These are phyloP conservation scores for Arthrinium phaeospermum DNA, from an alignment of 2,329 filamentous ascomycete species.

Conservation along the genomic window DNA sequence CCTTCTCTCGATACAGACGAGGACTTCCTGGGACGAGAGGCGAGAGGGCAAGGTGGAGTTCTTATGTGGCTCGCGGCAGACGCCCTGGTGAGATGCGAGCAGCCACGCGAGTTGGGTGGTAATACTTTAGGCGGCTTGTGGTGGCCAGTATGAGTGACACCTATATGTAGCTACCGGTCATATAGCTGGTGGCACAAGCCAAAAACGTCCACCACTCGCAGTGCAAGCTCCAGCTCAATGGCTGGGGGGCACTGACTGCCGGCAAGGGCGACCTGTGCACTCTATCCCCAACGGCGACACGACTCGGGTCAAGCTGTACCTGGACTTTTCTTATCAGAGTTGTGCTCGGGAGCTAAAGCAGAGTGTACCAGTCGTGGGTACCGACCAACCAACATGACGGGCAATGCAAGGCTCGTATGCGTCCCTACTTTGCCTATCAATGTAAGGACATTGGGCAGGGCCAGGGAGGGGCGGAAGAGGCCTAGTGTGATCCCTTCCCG, in stretches of 20 bases:
- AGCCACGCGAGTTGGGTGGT: neutral
- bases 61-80: neutral
- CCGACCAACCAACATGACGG: neutral
- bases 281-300: neutral
- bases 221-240: neutral
- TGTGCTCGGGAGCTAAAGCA: neutral
- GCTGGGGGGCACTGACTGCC: neutral
- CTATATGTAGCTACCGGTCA: neutral
- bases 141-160: neutral
- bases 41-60: neutral
- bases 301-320: slow-evolving; percentile 5
- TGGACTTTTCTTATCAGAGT: slow-evolving; percentile 1
- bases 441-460: neutral
- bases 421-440: no score
- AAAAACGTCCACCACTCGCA: neutral
- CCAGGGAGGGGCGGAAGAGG: neutral
- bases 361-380: neutral
- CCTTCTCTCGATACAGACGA: no score
- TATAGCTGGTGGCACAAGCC: neutral
- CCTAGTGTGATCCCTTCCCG: neutral
- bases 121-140: neutral
- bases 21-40: neutral
- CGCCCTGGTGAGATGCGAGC: neutral
- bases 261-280: neutral
- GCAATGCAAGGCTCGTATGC: neutral